Conservation (phyloP, 805 yeast genomes). For the Wickerhamomyces ciferrii region DNA sequence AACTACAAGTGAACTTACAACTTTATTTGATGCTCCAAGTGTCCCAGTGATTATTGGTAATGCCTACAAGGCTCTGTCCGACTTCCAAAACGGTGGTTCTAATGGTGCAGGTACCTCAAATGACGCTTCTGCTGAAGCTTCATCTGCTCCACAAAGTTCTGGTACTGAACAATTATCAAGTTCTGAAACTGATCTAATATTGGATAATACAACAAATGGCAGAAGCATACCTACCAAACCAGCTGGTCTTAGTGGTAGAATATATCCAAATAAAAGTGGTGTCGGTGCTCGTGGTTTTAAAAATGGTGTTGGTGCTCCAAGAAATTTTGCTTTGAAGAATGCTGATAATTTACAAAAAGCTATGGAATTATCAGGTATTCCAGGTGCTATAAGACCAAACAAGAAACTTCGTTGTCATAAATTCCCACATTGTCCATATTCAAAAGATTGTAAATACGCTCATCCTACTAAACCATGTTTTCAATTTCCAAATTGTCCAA, state of each 20-base stretch:
- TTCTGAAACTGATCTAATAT: background rate
- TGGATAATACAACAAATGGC: background rate
- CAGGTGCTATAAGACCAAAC: slow-evolving; percentile 30
- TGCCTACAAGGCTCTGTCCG: slow-evolving; percentile 52
- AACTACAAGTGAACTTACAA: slow-evolving; percentile 54
- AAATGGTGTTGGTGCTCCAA: slow-evolving; percentile 12
- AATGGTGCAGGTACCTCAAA: slow-evolving; percentile 9
- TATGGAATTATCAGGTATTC: slow-evolving; percentile 28
- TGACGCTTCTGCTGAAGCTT: slow-evolving; percentile 11
- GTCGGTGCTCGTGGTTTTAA: slow-evolving; percentile 4
- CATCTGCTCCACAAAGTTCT: background rate
- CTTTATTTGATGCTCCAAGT: slow-evolving; percentile 58
- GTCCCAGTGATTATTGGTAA: slow-evolving; percentile 49
- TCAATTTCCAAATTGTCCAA: slow-evolving; percentile 73
- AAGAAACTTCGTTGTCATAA: slow-evolving; percentile 62
- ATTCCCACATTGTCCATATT: slow-evolving; percentile 64
- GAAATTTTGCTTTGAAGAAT: slow-evolving; percentile 21
- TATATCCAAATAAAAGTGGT: background rate
- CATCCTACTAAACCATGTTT: slow-evolving; percentile 79
- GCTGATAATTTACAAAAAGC: slow-evolving; percentile 32
- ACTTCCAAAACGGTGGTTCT: slow-evolving; percentile 10
- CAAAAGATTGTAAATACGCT: slow-evolving; percentile 63
- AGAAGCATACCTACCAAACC: slow-evolving; percentile 14
- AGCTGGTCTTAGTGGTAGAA: slow-evolving; percentile 7
- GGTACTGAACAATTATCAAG: slow-evolving; percentile 6